Evolutionary conservation across 352 stramenopile genomes (phyloP).

Genomic region (Pythium brachiatum): DNA sequence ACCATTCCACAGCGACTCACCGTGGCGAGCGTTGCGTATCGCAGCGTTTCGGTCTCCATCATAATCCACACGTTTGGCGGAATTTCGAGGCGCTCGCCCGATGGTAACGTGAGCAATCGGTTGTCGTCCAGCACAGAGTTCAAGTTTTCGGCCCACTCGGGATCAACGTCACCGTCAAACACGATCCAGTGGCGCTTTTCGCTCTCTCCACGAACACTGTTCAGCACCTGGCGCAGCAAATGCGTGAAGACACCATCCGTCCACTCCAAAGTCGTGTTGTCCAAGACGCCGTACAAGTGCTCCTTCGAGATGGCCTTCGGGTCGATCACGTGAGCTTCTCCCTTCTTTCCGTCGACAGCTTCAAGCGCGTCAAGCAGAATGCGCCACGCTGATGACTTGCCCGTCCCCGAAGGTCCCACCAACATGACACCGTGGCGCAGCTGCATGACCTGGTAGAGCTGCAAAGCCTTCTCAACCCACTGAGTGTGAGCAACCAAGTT

Average conservation of each 20-base stretch:
- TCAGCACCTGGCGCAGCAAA: conserved; percentile 94
- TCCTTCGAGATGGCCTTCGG: conserved; percentile 99
- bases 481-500: conserved; percentile 86
- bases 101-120: conserved; percentile 98
- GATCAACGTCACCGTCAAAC: conserved; percentile 99
- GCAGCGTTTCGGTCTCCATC: conserved; percentile 99
- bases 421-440: conserved; percentile 99
- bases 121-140: conserved; percentile 99
- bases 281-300: conserved; percentile 97
- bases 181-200: conserved; percentile 98
- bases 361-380: conserved; percentile 94
- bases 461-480: conserved; percentile 99
- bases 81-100: conserved; percentile 97
- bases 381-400: conserved; percentile 95
- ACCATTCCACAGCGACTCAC: conserved; percentile 99
- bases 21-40: conserved; percentile 98
- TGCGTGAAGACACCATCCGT: conserved; percentile 99
- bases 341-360: conserved; percentile 94
- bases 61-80: conserved; percentile 99
- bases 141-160: conserved; percentile 99
- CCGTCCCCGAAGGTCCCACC: conserved; percentile 95
- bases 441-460: conserved; percentile 98
- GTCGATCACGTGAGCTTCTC: conserved; percentile 98
- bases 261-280: conserved; percentile 99
- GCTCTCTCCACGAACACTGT: conserved; percentile 97